Percentiles rank a stretch among this genome's conserved stretches.
phyloP scores from a whole-genome alignment of 1,284 basidiomycete genomes.

The Irpex sp. region DNA sequence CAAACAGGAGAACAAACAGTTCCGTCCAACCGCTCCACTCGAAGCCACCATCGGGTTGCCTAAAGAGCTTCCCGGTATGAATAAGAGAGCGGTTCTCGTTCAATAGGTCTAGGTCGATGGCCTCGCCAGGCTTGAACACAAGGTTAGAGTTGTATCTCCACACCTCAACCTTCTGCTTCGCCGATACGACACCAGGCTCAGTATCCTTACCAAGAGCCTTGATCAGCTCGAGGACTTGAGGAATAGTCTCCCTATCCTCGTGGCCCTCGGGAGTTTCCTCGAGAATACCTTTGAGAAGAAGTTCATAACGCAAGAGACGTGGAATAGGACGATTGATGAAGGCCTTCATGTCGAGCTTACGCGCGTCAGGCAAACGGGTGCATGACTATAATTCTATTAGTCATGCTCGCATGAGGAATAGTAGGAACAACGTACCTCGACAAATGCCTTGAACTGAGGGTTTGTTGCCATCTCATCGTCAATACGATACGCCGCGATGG shows the following conservation, averaged over 20 bases:
- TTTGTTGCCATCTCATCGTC: conserved; percentile 87
- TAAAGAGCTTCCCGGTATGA: conserved; percentile 75
- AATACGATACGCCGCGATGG: conserved; percentile 88
- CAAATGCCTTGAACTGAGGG: conserved; percentile 74
- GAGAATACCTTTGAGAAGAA: conserved; percentile 79
- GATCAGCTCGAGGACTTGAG: conserved; percentile 83
- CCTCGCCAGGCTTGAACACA: conserved; percentile 75
- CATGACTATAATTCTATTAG: conserved; percentile 44
- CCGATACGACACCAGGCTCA: conserved; percentile 77
- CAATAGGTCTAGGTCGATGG: conserved; percentile 83
- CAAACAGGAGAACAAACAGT: conserved; percentile 84
- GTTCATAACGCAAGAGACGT: conserved; percentile 83
- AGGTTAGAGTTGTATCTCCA: conserved; percentile 82
- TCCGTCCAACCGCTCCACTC: conserved; percentile 84
- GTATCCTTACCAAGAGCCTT: conserved; percentile 81
- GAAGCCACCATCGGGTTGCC: conserved; percentile 83
- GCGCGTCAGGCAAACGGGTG: conserved; percentile 70
- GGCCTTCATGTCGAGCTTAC: conserved; percentile 80
- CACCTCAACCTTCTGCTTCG: conserved; percentile 83
- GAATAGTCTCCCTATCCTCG: conserved; percentile 77
- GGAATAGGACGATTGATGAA: conserved; percentile 90
- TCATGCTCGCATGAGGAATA: not conserved
- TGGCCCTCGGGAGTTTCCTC: conserved; percentile 71
- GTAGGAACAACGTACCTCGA: conserved; percentile 56
- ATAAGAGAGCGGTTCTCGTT: conserved; percentile 82